Evolutionary conservation across 257 asterid species (phyloP), one percentile per base, ranked within the genome.

Genomic region (Prunella vulgaris): DNA sequence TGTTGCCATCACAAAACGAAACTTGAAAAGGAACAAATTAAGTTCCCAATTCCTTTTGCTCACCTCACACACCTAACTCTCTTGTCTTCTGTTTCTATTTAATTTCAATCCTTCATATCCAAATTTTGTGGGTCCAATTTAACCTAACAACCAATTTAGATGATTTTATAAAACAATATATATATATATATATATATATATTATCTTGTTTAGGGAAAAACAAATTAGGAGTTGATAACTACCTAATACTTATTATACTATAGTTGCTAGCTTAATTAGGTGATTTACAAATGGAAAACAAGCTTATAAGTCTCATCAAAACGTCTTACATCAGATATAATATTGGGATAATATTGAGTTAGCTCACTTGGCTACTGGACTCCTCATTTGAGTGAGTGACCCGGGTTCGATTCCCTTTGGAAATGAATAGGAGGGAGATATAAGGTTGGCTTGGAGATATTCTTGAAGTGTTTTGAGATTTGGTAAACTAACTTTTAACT

Each of bases 71-170:
- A 37, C 67, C 67, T 61, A 62, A 62, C 44, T 62, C 44, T 62
- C 32, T 62, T 62, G 68, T 62, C 68, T 62, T 62, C 37, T 61
- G 32, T 60, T 60, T 35, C 49, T 33, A 14, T 60, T 60, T 60
- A 10, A 33, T 35, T 35, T 17, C 49, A 33, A 2, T 30, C n/a
- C 66, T 60, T 5, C 66, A 60, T 37, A 15, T 48, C 65, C 65
- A 32, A 32, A 30, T 30, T 32, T 28, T 32, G 42, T 58, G 64
- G 40, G 64, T 17, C 46, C 27, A 61, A 4, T 61, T 61, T 61
- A 33, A 61, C 67, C 52, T 61, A 61, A 35, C 22, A 35, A 17
- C 32, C 14, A 35, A 61, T 7, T 32, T 32, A 33, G 27, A 17
- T 17, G 8, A 7, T 4, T 49, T 48, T 49, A n/a, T 18, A 2